Percentiles rank a stretch among this genome's conserved stretches.
phyloP scores from a whole-genome alignment of 2,329 filamentous ascomycete genomes.

The Alternaria brassicae region DNA sequence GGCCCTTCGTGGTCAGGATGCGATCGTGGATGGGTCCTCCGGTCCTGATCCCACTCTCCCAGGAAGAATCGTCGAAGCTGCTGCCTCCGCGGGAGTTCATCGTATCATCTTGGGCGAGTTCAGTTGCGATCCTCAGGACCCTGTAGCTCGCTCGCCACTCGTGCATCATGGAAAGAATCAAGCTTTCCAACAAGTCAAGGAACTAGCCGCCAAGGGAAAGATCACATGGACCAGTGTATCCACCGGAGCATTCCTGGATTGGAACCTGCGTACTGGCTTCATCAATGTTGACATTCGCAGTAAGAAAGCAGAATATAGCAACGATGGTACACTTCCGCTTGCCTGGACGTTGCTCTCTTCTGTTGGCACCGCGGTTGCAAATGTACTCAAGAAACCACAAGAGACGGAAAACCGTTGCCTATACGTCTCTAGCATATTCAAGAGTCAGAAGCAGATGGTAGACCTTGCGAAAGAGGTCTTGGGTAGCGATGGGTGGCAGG shows the following conservation, averaged over 20 bases:
- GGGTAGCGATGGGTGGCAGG: slow-evolving; percentile 11
- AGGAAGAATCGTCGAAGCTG: slow-evolving; percentile 31
- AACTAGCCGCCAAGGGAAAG: slow-evolving; percentile 5
- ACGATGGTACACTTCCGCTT: slow-evolving; percentile 6
- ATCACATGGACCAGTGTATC: slow-evolving; percentile 19
- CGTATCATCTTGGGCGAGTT: slow-evolving; percentile 19
- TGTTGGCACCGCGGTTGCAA: slow-evolving; percentile 7
- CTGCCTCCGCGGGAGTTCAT: slow-evolving; percentile 18
- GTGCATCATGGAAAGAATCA: slow-evolving; percentile 15
- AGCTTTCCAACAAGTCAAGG: slow-evolving; percentile 16
- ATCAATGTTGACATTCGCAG: slow-evolving; percentile 15
- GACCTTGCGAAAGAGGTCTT: slow-evolving; percentile 10
- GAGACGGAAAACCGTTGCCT: slow-evolving; percentile 16
- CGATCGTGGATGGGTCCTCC: slow-evolving; percentile 57
- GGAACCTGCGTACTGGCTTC: slow-evolving; percentile 13
- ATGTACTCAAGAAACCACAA: slow-evolving; percentile 7
- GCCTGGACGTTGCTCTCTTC: slow-evolving; percentile 12
- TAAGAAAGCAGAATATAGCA: slow-evolving; percentile 14
- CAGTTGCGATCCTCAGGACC: slow-evolving; percentile 14
- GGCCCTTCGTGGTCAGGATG: slow-evolving; percentile 52
- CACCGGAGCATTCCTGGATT: slow-evolving; percentile 19
- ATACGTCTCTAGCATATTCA: slow-evolving; percentile 14
- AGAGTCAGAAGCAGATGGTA: slow-evolving; percentile 18
- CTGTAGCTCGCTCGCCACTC: slow-evolving; percentile 13
- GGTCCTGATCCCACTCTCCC: slow-evolving; percentile 51